Conservation (phyloP, 768 basidiomycete genomes). For the Podaxis sp. region DNA sequence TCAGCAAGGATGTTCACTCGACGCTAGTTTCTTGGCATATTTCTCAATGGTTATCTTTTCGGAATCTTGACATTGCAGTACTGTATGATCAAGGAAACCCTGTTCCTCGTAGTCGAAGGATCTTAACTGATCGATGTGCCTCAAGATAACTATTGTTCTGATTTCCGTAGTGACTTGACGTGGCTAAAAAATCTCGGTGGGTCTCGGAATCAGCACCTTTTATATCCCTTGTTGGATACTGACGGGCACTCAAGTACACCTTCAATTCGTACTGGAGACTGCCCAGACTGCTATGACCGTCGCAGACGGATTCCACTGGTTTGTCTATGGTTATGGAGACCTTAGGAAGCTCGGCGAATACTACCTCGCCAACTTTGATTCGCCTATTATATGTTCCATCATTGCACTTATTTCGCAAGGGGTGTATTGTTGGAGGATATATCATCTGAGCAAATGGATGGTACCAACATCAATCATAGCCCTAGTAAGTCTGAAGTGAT, state of each 20-base stretch:
- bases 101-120: background rate
- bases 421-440: conserved; percentile 16
- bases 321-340: conserved; percentile 15
- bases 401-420: conserved; percentile 15
- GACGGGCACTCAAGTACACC: conserved; percentile 1
- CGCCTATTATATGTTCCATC: conserved; percentile 11
- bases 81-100: background rate
- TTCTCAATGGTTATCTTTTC: conserved; percentile 13
- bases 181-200: conserved; percentile 11
- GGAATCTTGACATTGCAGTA: conserved; percentile 14
- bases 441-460: conserved; percentile 7
- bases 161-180: conserved; percentile 8
- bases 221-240: background rate
- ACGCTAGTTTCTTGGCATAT: conserved; percentile 10
- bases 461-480: conserved; percentile 2
- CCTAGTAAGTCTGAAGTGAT: background rate
- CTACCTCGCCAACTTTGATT: conserved; percentile 13
- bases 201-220: background rate
- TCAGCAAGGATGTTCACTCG: background rate
- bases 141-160: conserved; percentile 2
- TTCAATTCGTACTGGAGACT: conserved; percentile 4
- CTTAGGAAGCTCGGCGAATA: conserved; percentile 10
- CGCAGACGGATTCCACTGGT: conserved; percentile 15
- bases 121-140: background rate
- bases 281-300: conserved; percentile 12